A percentile compares a stretch with the other conserved stretches of the same genome.
Evolutionary conservation across 495 filamentous ascomycete species (phyloP).

Genomic region (Penicillium riverlandense): DNA sequence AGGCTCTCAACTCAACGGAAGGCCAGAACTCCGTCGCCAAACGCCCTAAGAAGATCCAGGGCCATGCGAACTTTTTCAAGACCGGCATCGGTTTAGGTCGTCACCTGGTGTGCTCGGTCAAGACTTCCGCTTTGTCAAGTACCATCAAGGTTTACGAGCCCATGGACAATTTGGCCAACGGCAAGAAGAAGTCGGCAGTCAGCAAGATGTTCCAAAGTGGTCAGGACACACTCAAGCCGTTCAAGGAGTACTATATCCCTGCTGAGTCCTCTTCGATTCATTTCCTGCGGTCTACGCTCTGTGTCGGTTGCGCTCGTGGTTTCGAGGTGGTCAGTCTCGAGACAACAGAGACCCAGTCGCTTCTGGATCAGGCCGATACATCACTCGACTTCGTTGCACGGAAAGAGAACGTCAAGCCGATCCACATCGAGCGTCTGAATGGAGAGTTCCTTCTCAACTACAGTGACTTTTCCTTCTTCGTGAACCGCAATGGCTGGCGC

Average conservation of each 20-base stretch:
- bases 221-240: conserved; percentile 89
- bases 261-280: conserved; percentile 94
- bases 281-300: conserved; percentile 93
- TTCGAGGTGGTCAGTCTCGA: conserved; percentile 98
- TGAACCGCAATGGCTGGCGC: conserved; percentile 97
- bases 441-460: conserved; percentile 98
- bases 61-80: conserved; percentile 97
- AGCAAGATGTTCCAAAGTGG: conserved; percentile 91
- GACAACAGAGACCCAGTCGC: conserved; percentile 92
- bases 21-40: conserved; percentile 63
- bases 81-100: conserved; percentile 89
- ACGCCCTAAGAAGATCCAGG: conserved; percentile 93
- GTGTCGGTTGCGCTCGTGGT: conserved; percentile 87
- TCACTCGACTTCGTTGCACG: conserved; percentile 93
- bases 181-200: conserved; percentile 85
- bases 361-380: conserved; percentile 96
- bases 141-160: conserved; percentile 98
- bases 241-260: conserved; percentile 99
- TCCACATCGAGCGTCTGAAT: conserved; percentile 93
- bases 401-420: conserved; percentile 89
- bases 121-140: conserved; percentile 78
- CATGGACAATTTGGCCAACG: conserved; percentile 80
- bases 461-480: conserved; percentile 96
- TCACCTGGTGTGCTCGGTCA: conserved; percentile 92
- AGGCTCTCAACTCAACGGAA: conserved; percentile 78